These are phyloP conservation scores for Plasmopara muralis DNA, from an alignment of 352 stramenopile species.

Conservation along the genomic window DNA sequence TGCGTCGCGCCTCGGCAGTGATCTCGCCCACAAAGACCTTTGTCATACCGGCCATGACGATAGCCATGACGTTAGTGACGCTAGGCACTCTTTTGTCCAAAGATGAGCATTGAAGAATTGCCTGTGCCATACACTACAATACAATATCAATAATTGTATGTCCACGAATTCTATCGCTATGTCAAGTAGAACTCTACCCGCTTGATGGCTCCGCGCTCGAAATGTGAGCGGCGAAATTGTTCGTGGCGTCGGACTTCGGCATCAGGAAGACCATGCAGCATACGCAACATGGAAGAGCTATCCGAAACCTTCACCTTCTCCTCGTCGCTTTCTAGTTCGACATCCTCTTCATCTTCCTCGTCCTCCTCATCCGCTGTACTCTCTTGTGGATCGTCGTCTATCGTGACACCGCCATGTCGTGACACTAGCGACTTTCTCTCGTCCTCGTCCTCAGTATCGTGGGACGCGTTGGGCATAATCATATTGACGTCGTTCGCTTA, in stretches of 20 bases:
- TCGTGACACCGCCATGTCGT: too few species aligned
- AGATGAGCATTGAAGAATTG: slow-evolving; percentile 58
- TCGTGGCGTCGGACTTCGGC: slow-evolving; percentile 64
- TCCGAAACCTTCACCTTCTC: slow-evolving; percentile 48
- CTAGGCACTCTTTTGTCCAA: slow-evolving; percentile 44
- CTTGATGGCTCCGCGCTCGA: slow-evolving; percentile 77
- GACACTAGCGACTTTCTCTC: too few species aligned
- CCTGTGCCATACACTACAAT: slow-evolving; percentile 66
- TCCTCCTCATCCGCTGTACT: slow-evolving; percentile 45
- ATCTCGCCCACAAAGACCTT: slow-evolving; percentile 80
- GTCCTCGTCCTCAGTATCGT: too few species aligned
- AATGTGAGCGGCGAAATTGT: slow-evolving; percentile 78
- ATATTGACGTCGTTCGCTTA: too few species aligned
- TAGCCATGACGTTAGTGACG: slow-evolving; percentile 82
- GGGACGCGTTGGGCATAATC: too few species aligned
- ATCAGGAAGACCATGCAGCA: slow-evolving; percentile 63
- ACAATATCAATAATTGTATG: slow-evolving; percentile 5
- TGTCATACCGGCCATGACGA: slow-evolving; percentile 84
- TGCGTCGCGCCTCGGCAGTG: slow-evolving; percentile 66
- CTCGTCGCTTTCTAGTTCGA: slow-evolving; percentile 45
- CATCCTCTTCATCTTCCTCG: slow-evolving; percentile 36
- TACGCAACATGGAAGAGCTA: slow-evolving; percentile 62
- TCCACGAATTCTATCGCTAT: neutral
- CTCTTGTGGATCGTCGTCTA: slow-evolving; percentile 39
- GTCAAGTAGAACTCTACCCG: slow-evolving; percentile 26